Base-by-base conservation (phyloP, 352 stramenopile species). In the Pythium myriotylum region DNA sequence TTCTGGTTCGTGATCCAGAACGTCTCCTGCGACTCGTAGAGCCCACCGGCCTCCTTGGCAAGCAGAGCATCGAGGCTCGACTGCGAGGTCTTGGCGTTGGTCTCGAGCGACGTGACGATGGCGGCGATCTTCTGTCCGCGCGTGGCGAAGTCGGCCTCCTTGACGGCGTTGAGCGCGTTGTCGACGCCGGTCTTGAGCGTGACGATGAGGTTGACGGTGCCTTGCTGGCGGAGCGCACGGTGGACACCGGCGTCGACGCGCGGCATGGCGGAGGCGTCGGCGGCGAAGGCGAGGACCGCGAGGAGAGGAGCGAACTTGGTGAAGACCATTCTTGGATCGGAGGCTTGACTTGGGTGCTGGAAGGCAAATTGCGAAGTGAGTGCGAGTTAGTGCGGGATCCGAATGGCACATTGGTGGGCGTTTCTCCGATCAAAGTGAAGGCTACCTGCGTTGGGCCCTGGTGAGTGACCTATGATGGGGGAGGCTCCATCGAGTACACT, bases 1-100 rank as follows among this genome's bases (percentile, higher is more conserved):
- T 71, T 56, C 43, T 68, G 53, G 59, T 73, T 74, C 22, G n/a
- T 55, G 59, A 76, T 69, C 72, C 68, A 79, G 52, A 62, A 70
- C 24, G 40, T 50, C 26, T 60, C 17, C 13, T 50, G 17, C 20
- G 57, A 54, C 26, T 48, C 12, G 50, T 56, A 73, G 24, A 60
- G 41, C 9, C 8, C 27, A 14, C 14, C 52, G 16, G 62, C 40
- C 27, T 74, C 67, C 24, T 68, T 29, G 13, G 23, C 26, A 1
- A 74, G 54, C 2, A 71, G 19, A 13, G 14, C 23, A 17, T 40
- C 43, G 2, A 67, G 19, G 33, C 14, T 20, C 8, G 32, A 16
- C 59, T 67, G 59, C 14, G 41, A 24, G 20, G 13, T 35, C 42
- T 59, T 24, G 10, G 42, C 41, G 39, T 53, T 41, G 8, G 23